Conservation (phyloP, 495 filamentous ascomycete genomes). For the Lepraria neglecta region DNA sequence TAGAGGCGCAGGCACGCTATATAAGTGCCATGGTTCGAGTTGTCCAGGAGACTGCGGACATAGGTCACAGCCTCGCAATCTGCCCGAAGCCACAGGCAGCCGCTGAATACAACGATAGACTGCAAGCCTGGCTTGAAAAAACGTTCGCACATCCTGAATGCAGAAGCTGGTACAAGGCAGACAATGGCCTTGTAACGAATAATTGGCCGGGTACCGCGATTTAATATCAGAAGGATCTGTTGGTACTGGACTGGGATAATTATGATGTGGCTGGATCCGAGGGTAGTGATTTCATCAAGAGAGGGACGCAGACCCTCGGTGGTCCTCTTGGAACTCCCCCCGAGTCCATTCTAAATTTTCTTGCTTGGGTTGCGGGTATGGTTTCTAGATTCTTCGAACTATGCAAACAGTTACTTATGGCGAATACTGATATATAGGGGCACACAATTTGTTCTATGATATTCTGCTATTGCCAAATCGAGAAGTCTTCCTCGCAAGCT, state of each 20-base stretch:
- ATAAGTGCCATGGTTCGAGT: constrained; percentile 41
- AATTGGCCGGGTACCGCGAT: constrained; percentile 50
- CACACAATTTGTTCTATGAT: background rate
- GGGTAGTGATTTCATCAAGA: constrained; percentile 30
- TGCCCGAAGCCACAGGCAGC: constrained; percentile 34
- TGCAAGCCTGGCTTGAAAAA: constrained; percentile 38
- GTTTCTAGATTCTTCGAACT: background rate
- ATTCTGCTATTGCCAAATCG: background rate
- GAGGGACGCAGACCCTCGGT: constrained; percentile 24
- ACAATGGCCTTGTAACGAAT: constrained; percentile 46
- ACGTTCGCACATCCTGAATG: constrained; percentile 50
- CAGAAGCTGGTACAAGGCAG: constrained; percentile 51
- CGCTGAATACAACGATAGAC: constrained; percentile 39
- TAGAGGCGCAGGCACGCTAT: constrained; percentile 52
- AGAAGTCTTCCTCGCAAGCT: background rate
- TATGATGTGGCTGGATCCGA: constrained; percentile 38
- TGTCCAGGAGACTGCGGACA: constrained; percentile 36
- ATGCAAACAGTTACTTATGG: background rate
- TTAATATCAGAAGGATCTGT: constrained; percentile 44
- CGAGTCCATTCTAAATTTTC: background rate
- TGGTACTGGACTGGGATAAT: constrained; percentile 43
- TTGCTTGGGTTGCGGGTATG: background rate
- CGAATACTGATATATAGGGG: background rate
- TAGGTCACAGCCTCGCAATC: constrained; percentile 37
- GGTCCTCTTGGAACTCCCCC: background rate